Percentiles rank a stretch among this genome's conserved stretches.
Conservation (phyloP, 495 filamentous ascomycete species). For the Gamarada debralockiae region DNA sequence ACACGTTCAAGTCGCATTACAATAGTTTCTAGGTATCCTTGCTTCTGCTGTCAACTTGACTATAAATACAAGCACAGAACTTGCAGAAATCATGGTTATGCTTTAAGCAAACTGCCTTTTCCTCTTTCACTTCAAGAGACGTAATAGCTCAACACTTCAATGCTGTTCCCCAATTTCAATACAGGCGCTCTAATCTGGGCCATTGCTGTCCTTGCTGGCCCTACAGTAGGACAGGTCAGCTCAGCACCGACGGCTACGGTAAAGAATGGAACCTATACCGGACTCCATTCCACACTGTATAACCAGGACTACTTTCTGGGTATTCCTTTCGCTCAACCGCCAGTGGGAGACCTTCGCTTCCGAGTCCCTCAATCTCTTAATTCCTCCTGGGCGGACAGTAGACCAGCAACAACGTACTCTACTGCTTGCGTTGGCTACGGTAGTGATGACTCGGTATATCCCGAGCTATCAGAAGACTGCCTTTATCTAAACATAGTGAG, state of each 20-base stretch:
- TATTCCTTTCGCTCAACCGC: slow-evolving; percentile 41
- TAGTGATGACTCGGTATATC: slow-evolving; percentile 12
- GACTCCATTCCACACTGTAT: slow-evolving; percentile 31
- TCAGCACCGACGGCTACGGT: slow-evolving; percentile 3
- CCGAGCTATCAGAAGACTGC: slow-evolving; percentile 50
- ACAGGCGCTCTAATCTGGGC: background rate
- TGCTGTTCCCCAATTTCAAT: background rate
- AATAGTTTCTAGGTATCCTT: background rate
- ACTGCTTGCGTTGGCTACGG: slow-evolving; percentile 22
- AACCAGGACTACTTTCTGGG: slow-evolving; percentile 44
- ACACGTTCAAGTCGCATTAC: background rate
- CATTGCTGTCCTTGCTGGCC: background rate
- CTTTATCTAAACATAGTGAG: slow-evolving; percentile 61
- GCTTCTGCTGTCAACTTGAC: background rate
- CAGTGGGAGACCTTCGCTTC: slow-evolving; percentile 18
- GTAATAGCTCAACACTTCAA: background rate
- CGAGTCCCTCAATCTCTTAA: slow-evolving; percentile 16
- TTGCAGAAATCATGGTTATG: background rate
- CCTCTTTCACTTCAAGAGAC: background rate
- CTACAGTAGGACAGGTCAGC: background rate
- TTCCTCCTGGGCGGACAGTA: slow-evolving; percentile 8
- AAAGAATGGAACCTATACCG: slow-evolving; percentile 38
- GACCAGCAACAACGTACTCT: slow-evolving; percentile 15
- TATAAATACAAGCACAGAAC: background rate
- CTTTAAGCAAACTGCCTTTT: background rate